These are phyloP conservation scores for Xanthoparmelia taractica DNA, from an alignment of 495 filamentous ascomycete species.

Conservation along the genomic window DNA sequence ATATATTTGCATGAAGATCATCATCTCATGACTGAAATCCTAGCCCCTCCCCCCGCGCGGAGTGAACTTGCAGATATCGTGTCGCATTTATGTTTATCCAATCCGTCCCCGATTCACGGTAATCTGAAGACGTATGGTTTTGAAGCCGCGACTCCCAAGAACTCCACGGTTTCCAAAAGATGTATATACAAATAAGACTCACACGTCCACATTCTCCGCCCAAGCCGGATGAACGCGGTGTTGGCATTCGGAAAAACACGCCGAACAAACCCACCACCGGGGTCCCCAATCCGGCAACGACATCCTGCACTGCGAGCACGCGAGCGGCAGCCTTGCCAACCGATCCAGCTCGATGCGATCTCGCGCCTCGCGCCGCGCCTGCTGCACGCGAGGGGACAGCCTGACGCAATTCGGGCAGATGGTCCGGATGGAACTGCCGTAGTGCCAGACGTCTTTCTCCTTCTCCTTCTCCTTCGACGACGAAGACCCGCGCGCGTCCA, in stretches of 20 bases:
- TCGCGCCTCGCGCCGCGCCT: neutral
- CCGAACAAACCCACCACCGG: slow-evolving; percentile 5
- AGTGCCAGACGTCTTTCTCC: too few relatives aligned
- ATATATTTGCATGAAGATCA: too few relatives aligned
- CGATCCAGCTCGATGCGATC: neutral
- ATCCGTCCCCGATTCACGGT: too few relatives aligned
- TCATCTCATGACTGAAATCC: too few relatives aligned
- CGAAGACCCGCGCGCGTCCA: too few relatives aligned
- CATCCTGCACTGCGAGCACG: neutral
- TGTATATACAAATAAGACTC: too few relatives aligned
- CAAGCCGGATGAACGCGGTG: slow-evolving; percentile 1
- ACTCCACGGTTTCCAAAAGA: too few relatives aligned
- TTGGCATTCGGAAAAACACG: slow-evolving; percentile 2
- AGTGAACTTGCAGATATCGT: too few relatives aligned
- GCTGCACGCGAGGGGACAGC: neutral
- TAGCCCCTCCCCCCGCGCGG: too few relatives aligned
- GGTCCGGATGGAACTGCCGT: neutral
- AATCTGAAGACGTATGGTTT: too few relatives aligned
- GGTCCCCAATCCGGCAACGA: neutral
- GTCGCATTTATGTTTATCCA: too few relatives aligned
- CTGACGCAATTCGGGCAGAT: neutral
- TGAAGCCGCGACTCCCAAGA: too few relatives aligned
- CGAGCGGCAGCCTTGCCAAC: neutral
- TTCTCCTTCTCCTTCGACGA: neutral
- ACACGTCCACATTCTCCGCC: neutral